Conservation (phyloP, 257 asterid genomes). For the Solanum bulbocastanum region DNA sequence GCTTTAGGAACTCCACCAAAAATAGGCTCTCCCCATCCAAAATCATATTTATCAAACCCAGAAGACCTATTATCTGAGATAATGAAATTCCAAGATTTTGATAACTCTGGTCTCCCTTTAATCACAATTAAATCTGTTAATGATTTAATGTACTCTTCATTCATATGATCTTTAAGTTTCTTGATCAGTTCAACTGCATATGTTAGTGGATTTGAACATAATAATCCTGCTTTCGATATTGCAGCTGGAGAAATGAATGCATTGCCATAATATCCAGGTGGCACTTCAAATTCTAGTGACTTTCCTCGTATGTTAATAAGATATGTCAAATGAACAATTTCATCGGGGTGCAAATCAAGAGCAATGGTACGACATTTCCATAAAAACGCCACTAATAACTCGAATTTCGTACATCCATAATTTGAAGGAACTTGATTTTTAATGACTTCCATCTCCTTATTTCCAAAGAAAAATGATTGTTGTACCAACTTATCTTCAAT, state of each 20-base stretch:
- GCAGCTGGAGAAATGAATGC: conserved; percentile 1
- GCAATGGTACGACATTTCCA: conserved; percentile 12
- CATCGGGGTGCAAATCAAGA: background rate
- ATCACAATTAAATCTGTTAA: conserved; percentile 1
- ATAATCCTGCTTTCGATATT: background rate
- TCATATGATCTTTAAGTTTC: background rate
- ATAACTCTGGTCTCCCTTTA: background rate
- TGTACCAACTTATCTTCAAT: background rate
- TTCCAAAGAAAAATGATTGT: conserved; percentile 3
- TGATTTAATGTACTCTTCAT: conserved; percentile 6
- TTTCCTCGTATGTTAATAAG: background rate
- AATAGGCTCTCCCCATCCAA: background rate
- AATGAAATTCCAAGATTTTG: background rate
- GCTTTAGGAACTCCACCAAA: background rate
- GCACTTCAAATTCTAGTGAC: background rate
- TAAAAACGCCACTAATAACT: background rate
- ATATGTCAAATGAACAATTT: background rate
- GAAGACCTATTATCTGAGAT: background rate
- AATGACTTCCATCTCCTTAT: conserved; percentile 1
- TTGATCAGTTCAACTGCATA: conserved; percentile 2
- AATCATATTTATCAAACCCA: background rate
- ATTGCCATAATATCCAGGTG: conserved; percentile 11
- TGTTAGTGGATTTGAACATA: background rate
- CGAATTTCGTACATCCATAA: background rate
- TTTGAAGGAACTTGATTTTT: background rate